Base-by-base conservation (phyloP, 2,329 filamentous ascomycete genomes). In the Pseudocercospora cruenta region DNA sequence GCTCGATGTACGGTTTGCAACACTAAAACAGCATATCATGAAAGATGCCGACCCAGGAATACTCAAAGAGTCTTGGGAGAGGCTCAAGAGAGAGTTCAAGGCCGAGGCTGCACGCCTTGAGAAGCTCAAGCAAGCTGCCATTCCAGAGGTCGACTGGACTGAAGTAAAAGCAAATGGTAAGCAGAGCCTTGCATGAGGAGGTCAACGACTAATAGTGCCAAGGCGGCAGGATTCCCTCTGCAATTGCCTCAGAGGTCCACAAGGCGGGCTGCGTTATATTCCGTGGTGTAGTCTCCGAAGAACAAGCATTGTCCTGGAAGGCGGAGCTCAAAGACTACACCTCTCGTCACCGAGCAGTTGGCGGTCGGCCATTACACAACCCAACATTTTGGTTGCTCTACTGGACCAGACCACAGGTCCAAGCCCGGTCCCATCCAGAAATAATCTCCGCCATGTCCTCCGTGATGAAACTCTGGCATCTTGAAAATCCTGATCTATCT, bases 371-470 rank as follows among this genome's bases (percentile, higher is more conserved):
- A 19, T 33, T 63, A 36, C 55, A 36, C 47, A 63, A 60, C 31
- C 60, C 64, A 31, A 59, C 39, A 14, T 63, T 63, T 31, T 66
- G 64, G 64, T 45, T 60, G 3, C 54, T 66, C 36, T 66, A 63
- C 55, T 66, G 64, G 64, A 66, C 54, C 14, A 28, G 60, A 14
- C 64, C 64, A 22, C 64, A 66, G 55, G 64, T 66, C 6, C 60
- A 66, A 47, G 60, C 28, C 22, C 60, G 64, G 14, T 63, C 60
- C 24, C 60, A 63, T 24, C 54, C 64, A 33, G 53, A 60, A 12
- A 63, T 66, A 21, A 31, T 66, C 16, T 60, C 58, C 8, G 64
- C 64, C 26, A 66, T 66, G 64, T 43, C 58, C 10, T 24, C 64
- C 22, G 55, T 66, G 16, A 66, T 59, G 60, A 60, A 63, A 47